Evolutionary conservation across 768 basidiomycete species (phyloP), one percentile per base, ranked within the genome.

Genomic region (Leucosporidium yakuticum): DNA sequence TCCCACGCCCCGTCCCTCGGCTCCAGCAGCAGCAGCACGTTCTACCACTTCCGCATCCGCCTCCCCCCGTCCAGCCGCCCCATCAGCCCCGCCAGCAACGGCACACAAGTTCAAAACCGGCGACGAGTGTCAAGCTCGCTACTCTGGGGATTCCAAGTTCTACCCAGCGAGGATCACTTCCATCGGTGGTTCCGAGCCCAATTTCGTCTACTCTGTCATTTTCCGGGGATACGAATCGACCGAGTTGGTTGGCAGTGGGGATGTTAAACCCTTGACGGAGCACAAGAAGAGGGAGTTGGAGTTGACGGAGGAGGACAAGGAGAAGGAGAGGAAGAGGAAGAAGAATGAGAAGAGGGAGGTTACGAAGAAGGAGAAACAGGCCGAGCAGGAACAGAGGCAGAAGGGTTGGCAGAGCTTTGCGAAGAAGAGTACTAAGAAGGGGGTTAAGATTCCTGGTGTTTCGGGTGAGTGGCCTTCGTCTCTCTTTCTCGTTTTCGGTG

Each of bases 311-410:
- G 86, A 79, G 74, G 90, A 92, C 78, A 2, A 60, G 74, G 91
- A 93, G 80, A 83, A 85, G 78, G 91, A 92, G 73, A 81, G 79
- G 78, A 93, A 91, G 85, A 90, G 90, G 84, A 92, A 92, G 82
- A 91, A 91, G 82, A 93, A 91, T 76, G 91, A 93, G 82, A 92
- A 92, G 82, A 93, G 93, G 79, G 73, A 90, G 51, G 91, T 93
- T 81, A 84, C 81, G 23, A 86, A 84, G 75, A 90, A 90, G 47
- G 84, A 85, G 14, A 94, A 94, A 79, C 88, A 90, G 15, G 90
- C 91, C 78, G 91, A 94, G 77, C 91, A 94, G 80, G 82, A 80
- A 39, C 82, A 81, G 70, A 91, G 91, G 80, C 90, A 93, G 80
- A 85, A 85, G 67, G 86, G 86, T 55, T 95, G 91, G 91, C 90